phyloP scores from a whole-genome alignment of 2,329 filamentous ascomycete species.

The Bimuria novae-zelandiae region DNA sequence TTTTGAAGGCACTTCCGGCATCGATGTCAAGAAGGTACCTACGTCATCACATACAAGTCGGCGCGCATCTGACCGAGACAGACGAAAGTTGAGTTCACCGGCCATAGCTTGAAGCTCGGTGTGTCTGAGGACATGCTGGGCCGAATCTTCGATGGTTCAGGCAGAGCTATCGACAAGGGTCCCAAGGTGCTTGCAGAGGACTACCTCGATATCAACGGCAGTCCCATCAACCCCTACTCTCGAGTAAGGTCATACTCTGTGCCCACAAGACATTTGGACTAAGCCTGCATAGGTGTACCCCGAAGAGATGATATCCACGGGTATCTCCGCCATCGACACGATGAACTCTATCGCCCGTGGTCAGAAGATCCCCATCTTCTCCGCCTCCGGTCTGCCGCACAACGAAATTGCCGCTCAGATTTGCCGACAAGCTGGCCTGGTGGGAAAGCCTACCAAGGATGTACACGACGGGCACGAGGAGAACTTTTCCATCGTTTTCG shows the following conservation, averaged over 20 bases:
- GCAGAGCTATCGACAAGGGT: constrained; percentile 97
- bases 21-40: constrained; percentile 91
- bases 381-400: constrained; percentile 94
- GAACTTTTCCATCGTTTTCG: constrained; percentile 99
- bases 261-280: constrained; percentile 25
- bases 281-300: constrained; percentile 75
- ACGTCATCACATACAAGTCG: constrained; percentile 12
- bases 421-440: constrained; percentile 93
- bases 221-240: constrained; percentile 97
- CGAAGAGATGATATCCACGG: constrained; percentile 99
- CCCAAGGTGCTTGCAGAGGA: constrained; percentile 98
- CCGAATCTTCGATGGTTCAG: constrained; percentile 97
- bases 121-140: constrained; percentile 99
- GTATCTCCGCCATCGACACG: constrained; percentile 98
- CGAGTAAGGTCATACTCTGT: constrained; percentile 65
- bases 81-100: constrained; percentile 97
- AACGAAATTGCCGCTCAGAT: constrained; percentile 99
- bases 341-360: constrained; percentile 94
- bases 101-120: constrained; percentile 95
- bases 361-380: constrained; percentile 99
- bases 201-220: constrained; percentile 98
- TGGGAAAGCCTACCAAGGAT: constrained; percentile 90
- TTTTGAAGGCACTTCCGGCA: constrained; percentile 94
- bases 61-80: constrained; percentile 47
- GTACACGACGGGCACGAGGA: constrained; percentile 97